Base-by-base conservation (phyloP, 257 asterid genomes). In the Handroanthus guayacan region DNA sequence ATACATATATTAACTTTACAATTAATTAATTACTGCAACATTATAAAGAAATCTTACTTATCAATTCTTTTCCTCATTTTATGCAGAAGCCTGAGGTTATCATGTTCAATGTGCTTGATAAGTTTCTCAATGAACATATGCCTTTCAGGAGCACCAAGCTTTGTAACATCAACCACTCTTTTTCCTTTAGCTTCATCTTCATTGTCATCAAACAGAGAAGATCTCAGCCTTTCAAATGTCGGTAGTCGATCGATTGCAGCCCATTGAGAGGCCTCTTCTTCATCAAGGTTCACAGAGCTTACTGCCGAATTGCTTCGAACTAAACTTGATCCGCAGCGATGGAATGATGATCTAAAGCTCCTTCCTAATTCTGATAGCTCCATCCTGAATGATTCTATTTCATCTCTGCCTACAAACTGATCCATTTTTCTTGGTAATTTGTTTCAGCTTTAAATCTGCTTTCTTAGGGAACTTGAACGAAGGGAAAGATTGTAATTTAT, bases 61-160 rank as follows among this genome's bases (percentile, higher is more conserved):
- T 83, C 86, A 16, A 79, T 71, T 72, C 87, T 76, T 65, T 76
- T 81, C 51, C 80, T 81, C 48, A 78, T 78, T 39, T 81, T 81
- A 38, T 76, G 78, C 75, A 83, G 70, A 76, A 86, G 73, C 3
- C 61, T 62, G 48, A 81, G 84, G 43, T 86, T 86, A 54, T 86
- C 89, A 39, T 78, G 74, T 67, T 83, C 83, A 50, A 83, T 44
- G 7, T 78, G 84, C 13, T 70, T 76, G 37, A 86, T 72, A 31
- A 83, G 70, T 68, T 83, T 86, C 65, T 78, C 72, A 12, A 83
- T 76, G 50, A 86, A 79, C 65, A 76, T 17, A 71, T 74, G 87
- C 71, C 67, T 81, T 61, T 86, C 86, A 14, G 38, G 5, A 5
- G 84, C 58, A 3, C 55, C 78, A 73, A 86, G 86, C 75, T 86